Percentiles rank a stretch among this genome's conserved stretches.
Conservation (phyloP, 2,329 filamentous ascomycete species). For the Alternaria hordeiaustralica region DNA sequence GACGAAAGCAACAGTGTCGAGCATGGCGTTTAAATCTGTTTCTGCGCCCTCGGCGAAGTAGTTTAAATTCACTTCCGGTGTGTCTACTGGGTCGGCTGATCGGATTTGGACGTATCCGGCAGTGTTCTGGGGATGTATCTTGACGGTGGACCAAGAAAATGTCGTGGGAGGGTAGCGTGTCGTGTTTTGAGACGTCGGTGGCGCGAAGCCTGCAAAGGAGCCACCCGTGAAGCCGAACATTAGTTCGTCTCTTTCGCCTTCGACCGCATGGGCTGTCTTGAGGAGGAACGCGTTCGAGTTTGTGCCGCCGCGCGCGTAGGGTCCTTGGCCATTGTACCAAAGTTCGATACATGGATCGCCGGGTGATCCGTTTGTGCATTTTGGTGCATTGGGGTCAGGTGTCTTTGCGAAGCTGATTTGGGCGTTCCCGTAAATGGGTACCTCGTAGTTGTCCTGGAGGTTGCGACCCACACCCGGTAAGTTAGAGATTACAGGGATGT, state of each 20-base stretch:
- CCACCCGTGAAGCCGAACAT: conserved; percentile 56
- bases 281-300: conserved; percentile 60
- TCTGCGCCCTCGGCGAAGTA: conserved; percentile 56
- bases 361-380: conserved; percentile 26
- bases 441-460: conserved; percentile 34
- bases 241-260: conserved; percentile 59
- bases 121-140: conserved; percentile 66
- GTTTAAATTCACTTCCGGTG: conserved; percentile 59
- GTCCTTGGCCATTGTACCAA: conserved; percentile 24
- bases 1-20: conserved; percentile 61
- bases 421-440: conserved; percentile 60
- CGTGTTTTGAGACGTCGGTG: conserved; percentile 54
- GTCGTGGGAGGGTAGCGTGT: conserved; percentile 15
- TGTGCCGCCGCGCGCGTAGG: conserved; percentile 52
- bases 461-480: conserved; percentile 44
- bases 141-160: conserved; percentile 59
- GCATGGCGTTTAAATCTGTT: conserved; percentile 58
- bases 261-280: conserved; percentile 47
- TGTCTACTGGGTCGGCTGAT: conserved; percentile 66
- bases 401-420: conserved; percentile 3
- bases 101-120: conserved; percentile 65
- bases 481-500: conserved; percentile 61
- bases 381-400: conserved; percentile 8
- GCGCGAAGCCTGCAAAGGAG: conserved; percentile 59
- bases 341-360: conserved; percentile 27